phyloP scores from a whole-genome alignment of 108 stramenopile genomes.

The Poteriospumella lacustris region DNA sequence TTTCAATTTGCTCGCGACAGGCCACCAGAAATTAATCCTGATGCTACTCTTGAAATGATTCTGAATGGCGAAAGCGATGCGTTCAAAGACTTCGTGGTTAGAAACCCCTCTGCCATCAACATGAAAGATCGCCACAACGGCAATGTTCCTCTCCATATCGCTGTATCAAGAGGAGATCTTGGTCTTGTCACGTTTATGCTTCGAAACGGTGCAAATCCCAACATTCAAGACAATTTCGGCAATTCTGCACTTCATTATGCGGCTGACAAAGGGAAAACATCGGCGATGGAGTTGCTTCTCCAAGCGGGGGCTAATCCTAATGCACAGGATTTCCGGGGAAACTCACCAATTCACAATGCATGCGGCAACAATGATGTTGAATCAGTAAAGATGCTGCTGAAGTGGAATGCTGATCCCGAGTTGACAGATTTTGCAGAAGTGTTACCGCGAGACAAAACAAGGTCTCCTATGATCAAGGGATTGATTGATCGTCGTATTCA shows the following conservation, averaged over 20 bases:
- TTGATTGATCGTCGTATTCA: not conserved
- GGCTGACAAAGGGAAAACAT: not conserved
- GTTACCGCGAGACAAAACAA: not conserved
- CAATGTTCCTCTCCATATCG: slow-evolving; percentile 1
- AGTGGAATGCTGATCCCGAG: slow-evolving; percentile 15
- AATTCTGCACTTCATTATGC: slow-evolving; percentile 17
- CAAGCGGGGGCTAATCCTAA: not conserved
- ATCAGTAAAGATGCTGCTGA: not conserved
- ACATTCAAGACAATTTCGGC: slow-evolving; percentile 1
- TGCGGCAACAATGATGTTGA: slow-evolving; percentile 11
- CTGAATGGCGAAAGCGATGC: too few relatives aligned
- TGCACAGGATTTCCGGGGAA: not conserved
- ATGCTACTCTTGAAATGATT: too few relatives aligned
- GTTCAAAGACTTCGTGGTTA: too few relatives aligned
- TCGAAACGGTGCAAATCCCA: not conserved
- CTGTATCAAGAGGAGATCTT: not conserved
- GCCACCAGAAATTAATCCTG: too few relatives aligned
- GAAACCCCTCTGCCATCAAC: not conserved
- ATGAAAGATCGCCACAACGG: not conserved
- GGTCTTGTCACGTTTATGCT: not conserved
- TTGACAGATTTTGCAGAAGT: not conserved
- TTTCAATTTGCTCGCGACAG: too few relatives aligned
- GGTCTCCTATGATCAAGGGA: not conserved
- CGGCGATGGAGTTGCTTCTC: not conserved
- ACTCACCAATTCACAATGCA: slow-evolving; percentile 2